phyloP scores from a whole-genome alignment of 2,329 filamentous ascomycete species.

The Ascochyta lentis region DNA sequence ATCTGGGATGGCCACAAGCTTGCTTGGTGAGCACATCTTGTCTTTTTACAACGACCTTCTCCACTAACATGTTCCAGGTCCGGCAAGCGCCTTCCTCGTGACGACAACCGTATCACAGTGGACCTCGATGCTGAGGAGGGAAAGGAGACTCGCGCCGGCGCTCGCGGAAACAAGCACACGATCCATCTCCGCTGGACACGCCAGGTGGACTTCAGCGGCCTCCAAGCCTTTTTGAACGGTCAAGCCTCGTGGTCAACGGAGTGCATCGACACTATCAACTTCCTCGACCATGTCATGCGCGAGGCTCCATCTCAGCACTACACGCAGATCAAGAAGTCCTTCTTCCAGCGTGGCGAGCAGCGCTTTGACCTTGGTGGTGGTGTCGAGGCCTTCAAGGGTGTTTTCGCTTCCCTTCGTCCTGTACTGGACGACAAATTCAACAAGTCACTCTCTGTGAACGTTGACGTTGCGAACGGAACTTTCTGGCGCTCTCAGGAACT shows the following conservation, averaged over 20 bases:
- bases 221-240: constrained; percentile 71
- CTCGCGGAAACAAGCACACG: constrained; percentile 59
- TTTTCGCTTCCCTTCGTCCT: constrained; percentile 84
- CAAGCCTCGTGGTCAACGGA: constrained; percentile 57
- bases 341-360: constrained; percentile 68
- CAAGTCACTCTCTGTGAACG: constrained; percentile 77
- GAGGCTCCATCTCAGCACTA: constrained; percentile 74
- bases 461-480: constrained; percentile 88
- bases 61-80: constrained; percentile 32
- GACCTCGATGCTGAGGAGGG: constrained; percentile 74
- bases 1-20: constrained; percentile 85
- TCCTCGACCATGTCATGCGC: constrained; percentile 87
- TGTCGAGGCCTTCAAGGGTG: constrained; percentile 84
- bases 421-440: constrained; percentile 62
- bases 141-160: constrained; percentile 17
- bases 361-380: constrained; percentile 64
- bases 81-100: constrained; percentile 31
- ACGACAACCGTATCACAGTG: constrained; percentile 59
- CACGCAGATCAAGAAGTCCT: constrained; percentile 78
- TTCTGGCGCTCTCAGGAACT: constrained; percentile 70
- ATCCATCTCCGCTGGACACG: constrained; percentile 70
- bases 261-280: constrained; percentile 83
- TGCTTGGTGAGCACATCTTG: constrained; percentile 69
- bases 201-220: constrained; percentile 69
- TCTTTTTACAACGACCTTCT: neutral